Evolutionary conservation across 1,284 basidiomycete genomes (phyloP).

Genomic region (Inonotus obliquus): DNA sequence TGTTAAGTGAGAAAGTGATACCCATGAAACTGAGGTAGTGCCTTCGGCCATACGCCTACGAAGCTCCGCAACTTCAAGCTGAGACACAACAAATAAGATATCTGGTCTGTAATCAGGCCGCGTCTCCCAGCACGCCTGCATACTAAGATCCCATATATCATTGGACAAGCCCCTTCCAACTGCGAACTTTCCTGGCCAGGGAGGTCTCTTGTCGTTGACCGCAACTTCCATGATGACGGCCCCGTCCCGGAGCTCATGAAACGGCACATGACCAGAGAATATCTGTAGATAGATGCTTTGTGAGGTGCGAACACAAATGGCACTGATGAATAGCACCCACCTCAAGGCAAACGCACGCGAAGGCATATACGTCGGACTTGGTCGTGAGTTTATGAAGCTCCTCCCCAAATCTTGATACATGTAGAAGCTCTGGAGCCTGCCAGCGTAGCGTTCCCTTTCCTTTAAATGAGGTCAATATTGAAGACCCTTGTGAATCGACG

Average conservation of each 20-base stretch:
- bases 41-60: not conserved
- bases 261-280: constrained; percentile 9
- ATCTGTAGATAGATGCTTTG: no score
- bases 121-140: constrained; percentile 9
- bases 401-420: not conserved
- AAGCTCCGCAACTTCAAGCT: not conserved
- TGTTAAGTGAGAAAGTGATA: no score
- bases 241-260: not conserved
- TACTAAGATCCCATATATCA: constrained; percentile 6
- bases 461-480: constrained; percentile 1
- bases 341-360: constrained; percentile 14
- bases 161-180: not conserved
- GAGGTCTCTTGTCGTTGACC: constrained; percentile 3
- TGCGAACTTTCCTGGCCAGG: not conserved
- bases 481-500: not conserved
- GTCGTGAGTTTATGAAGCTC: not conserved
- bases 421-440: constrained; percentile 14
- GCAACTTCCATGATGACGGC: constrained; percentile 8
- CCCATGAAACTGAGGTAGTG: not conserved
- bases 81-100: not conserved
- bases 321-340: not conserved
- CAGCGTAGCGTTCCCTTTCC: constrained; percentile 10
- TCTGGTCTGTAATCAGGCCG: constrained; percentile 3
- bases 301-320: no score
- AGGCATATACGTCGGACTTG: constrained; percentile 13